Percentiles rank a stretch among this genome's conserved stretches.
phyloP scores from a whole-genome alignment of 768 basidiomycete genomes.

The Lyophyllum semitale region DNA sequence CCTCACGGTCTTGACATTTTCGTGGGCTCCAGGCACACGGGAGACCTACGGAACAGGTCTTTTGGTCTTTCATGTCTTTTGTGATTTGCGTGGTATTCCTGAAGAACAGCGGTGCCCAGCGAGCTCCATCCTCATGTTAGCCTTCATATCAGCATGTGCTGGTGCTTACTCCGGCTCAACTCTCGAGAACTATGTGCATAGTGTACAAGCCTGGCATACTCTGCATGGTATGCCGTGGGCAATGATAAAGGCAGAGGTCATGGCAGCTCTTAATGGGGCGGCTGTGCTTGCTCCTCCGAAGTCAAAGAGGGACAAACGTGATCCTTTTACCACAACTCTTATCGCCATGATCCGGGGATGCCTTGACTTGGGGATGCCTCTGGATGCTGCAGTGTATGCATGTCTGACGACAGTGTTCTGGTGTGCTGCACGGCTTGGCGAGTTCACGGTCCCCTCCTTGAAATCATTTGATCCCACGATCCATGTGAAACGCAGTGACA shows the following conservation, averaged over 20 bases:
- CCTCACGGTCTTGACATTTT: background rate
- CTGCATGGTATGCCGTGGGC: too few species aligned
- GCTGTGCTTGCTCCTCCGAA: too few species aligned
- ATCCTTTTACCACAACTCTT: conserved; percentile 24
- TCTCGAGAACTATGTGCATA: conserved; percentile 37
- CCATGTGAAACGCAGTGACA: conserved; percentile 18
- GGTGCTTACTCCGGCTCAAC: conserved; percentile 33
- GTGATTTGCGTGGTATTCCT: conserved; percentile 29
- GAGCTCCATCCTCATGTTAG: conserved; percentile 18
- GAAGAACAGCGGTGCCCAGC: conserved; percentile 35
- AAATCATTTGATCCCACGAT: conserved; percentile 12
- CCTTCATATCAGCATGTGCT: conserved; percentile 29
- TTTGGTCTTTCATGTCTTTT: conserved; percentile 39
- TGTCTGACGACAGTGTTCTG: conserved; percentile 28
- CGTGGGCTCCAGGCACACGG: background rate
- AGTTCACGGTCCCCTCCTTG: conserved; percentile 19
- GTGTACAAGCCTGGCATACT: conserved; percentile 46
- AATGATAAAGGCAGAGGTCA: too few species aligned
- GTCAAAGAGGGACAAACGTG: conserved; percentile 3
- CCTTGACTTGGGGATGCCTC: conserved; percentile 4
- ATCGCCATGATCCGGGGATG: background rate
- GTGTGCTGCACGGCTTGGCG: conserved; percentile 10
- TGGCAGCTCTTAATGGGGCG: too few species aligned
- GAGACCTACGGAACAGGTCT: conserved; percentile 27
- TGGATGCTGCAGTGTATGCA: conserved; percentile 18